Evolutionary conservation across 441 rosid species (phyloP), one percentile per base, ranked within the genome.

Genomic region (Mallotus repandus): DNA sequence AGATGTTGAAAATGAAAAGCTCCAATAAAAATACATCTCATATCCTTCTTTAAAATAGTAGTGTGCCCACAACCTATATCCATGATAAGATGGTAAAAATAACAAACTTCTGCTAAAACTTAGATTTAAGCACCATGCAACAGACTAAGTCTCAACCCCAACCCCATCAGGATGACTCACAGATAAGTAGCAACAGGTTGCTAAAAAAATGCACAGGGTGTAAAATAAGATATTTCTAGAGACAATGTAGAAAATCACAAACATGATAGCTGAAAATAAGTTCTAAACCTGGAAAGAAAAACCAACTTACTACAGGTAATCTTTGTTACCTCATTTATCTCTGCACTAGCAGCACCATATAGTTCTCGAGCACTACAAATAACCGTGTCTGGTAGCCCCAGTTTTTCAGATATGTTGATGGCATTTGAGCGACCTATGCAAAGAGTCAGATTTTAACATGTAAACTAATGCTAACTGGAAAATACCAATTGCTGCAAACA

Each of bases 341-440:
- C 97, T 52, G 91, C 87, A 83, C 93, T 90, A 77, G 92, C 91
- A 77, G 88, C 79, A 74, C 97, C 98, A 77, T 87, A 88, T 35
- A 88, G 79, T 71, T 87, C 85, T 67, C 88, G 88, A 59, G 98
- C 89, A 81, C 77, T 74, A 38, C 72, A 70, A 48, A 91, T 78
- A 70, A 91, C 81, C 49, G 46, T 75, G 74, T 76, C 62, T 35
- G 94, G 90, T 53, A 96, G 82, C 79, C 94, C 97, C 81, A 93
- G 80, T 79, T 92, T 89, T 78, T 88, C 91, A 25, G 95, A 91
- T 76, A 96, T 86, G 82, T 87, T 88, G 74, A 93, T 91, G 41
- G 97, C 99, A 83, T 91, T 93, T 50, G 99, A 95, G 59, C 91
- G 97, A 78, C 99, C 99, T 93, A 72, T 55, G 70, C 10, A 74